These are phyloP conservation scores for Hypoxylon sp. DNA, from an alignment of 2,329 filamentous ascomycete genomes.

Conservation along the genomic window DNA sequence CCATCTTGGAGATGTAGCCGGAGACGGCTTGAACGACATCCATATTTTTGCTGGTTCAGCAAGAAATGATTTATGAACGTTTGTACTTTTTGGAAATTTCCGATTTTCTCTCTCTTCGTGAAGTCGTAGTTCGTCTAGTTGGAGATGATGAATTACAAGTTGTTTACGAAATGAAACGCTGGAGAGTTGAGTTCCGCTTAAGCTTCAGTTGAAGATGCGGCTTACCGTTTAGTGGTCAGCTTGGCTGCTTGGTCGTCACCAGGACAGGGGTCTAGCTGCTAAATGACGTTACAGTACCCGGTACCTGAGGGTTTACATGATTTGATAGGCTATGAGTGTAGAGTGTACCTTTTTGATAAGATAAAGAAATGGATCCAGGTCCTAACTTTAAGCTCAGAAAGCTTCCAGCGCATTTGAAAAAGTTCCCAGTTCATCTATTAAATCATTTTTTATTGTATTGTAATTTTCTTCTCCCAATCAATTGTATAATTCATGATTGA, in stretches of 20 bases:
- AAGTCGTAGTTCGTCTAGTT: neutral
- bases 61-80: slow-evolving; percentile 4
- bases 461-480: slow-evolving; percentile 1
- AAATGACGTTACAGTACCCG: slow-evolving; percentile 33
- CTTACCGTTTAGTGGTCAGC: slow-evolving; percentile 4
- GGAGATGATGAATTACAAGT: slow-evolving; percentile 3
- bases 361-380: slow-evolving; percentile 38
- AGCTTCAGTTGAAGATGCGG: slow-evolving; percentile 17
- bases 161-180: slow-evolving; percentile 3
- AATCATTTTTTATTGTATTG: too few species aligned
- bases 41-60: slow-evolving; percentile 74
- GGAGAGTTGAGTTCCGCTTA: slow-evolving; percentile 4
- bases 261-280: slow-evolving; percentile 31
- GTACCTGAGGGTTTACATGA: too few species aligned
- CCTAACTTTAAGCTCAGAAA: slow-evolving; percentile 9
- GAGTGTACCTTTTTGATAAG: slow-evolving; percentile 35
- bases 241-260: slow-evolving; percentile 37
- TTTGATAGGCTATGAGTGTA: too few species aligned
- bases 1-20: slow-evolving; percentile 96
- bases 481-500: too few species aligned
- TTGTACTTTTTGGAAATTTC: neutral
- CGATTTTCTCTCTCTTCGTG: neutral
- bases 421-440: too few species aligned
- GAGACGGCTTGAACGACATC: slow-evolving; percentile 93
- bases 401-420: slow-evolving; percentile 10